phyloP scores from a whole-genome alignment of 1,139 yeast species.

The Meyerozyma carpophila region DNA sequence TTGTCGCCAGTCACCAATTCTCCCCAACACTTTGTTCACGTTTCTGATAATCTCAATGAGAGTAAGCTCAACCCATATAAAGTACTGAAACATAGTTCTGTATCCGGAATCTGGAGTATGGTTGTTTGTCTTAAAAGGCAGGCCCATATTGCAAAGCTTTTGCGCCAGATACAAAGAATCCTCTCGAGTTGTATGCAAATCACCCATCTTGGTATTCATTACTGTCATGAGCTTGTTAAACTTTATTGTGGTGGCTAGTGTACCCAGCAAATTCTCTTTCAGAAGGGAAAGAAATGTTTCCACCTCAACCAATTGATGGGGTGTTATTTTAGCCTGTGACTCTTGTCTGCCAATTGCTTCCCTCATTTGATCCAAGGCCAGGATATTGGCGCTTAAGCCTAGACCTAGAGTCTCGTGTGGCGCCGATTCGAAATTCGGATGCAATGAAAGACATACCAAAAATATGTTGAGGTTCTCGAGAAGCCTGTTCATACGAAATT shows the following conservation, averaged over 20 bases:
- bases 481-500: constrained; percentile 40
- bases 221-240: constrained; percentile 42
- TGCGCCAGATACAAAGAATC: not conserved
- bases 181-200: constrained; percentile 19
- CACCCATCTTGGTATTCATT: constrained; percentile 39
- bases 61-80: constrained; percentile 27
- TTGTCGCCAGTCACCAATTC: constrained; percentile 50
- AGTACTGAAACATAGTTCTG: constrained; percentile 12
- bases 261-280: constrained; percentile 32
- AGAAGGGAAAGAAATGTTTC: constrained; percentile 54
- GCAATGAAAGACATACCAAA: constrained; percentile 32
- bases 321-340: constrained; percentile 18
- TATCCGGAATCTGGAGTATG: not conserved
- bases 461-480: constrained; percentile 45
- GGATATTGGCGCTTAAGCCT: constrained; percentile 13
- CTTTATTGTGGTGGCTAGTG: constrained; percentile 12
- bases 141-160: not conserved
- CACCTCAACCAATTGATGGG: constrained; percentile 39
- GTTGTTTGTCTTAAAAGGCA: not conserved
- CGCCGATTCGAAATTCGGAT: constrained; percentile 18
- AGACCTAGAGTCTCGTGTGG: constrained; percentile 38
- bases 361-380: constrained; percentile 32
- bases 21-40: constrained; percentile 32
- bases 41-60: constrained; percentile 33
- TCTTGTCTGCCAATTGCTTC: constrained; percentile 17